These are phyloP conservation scores for Claviceps sorghi DNA, from an alignment of 2,329 filamentous ascomycete species.

Conservation along the genomic window DNA sequence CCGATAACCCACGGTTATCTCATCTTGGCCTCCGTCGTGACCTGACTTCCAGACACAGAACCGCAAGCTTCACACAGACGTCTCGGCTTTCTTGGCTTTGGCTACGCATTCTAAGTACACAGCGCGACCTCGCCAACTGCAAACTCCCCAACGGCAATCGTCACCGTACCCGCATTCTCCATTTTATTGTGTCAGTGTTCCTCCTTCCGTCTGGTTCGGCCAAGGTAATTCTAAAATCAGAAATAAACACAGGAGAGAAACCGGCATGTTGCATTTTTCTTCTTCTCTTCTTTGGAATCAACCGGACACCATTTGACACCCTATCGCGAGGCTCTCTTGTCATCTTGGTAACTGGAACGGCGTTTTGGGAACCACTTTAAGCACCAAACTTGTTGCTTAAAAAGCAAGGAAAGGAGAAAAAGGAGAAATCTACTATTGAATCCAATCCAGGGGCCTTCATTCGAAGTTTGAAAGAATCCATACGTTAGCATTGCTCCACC, in stretches of 20 bases:
- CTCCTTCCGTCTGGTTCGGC: conserved; percentile 4
- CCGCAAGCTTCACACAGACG: not conserved
- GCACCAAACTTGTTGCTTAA: not conserved
- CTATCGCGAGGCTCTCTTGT: not conserved
- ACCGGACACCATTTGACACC: not conserved
- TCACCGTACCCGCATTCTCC: not conserved
- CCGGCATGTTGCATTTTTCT: not conserved
- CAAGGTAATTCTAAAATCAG: not conserved
- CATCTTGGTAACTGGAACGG: not conserved
- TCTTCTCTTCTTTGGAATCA: not conserved
- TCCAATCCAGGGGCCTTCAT: not conserved
- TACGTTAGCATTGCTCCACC: not conserved
- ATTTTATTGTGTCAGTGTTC: not conserved
- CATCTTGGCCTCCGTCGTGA: conserved; percentile 37
- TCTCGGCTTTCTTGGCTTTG: not conserved
- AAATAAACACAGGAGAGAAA: not conserved
- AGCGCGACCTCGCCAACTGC: not conserved
- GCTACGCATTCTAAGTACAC: not conserved
- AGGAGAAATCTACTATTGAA: not conserved
- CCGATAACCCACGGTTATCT: conserved; percentile 45
- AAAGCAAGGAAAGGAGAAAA: no score
- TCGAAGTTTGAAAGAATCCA: not conserved
- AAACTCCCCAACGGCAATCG: not conserved
- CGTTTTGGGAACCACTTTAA: not conserved
- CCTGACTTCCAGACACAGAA: conserved; percentile 20